These are phyloP conservation scores for Annona cherimola DNA, from an alignment of 164 flowering plant species.

Conservation along the genomic window DNA sequence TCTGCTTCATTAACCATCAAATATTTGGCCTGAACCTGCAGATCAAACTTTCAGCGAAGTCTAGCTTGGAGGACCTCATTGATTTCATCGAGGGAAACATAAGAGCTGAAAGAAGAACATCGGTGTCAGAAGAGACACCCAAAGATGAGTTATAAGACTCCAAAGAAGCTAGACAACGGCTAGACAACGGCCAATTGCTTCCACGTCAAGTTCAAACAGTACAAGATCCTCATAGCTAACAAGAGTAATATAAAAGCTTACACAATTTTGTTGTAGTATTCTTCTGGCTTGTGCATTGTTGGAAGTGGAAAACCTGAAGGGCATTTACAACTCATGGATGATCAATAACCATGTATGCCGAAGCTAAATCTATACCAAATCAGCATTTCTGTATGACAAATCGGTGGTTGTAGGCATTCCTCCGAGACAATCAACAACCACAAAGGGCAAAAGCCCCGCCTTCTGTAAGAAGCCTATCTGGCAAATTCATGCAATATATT, in stretches of 20 bases:
- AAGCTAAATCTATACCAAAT: too few species aligned
- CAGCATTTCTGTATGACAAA: too few species aligned
- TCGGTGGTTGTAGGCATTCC: too few species aligned
- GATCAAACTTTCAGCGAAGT: conserved; percentile 62
- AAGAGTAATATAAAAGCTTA: background rate
- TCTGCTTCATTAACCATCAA: background rate
- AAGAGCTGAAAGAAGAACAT: conserved; percentile 18
- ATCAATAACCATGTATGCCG: too few species aligned
- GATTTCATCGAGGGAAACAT: conserved; percentile 47
- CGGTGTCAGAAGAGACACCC: conserved; percentile 20
- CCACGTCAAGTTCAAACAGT: background rate
- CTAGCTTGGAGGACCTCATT: conserved; percentile 68
- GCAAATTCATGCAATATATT: too few species aligned
- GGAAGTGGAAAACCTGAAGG: too few species aligned
- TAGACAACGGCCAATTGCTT: background rate
- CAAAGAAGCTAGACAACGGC: background rate
- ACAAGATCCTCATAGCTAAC: background rate
- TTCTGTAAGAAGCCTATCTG: too few species aligned
- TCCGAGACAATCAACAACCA: too few species aligned
- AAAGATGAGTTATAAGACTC: conserved; percentile 70
- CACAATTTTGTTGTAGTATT: too few species aligned
- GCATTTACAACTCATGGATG: too few species aligned
- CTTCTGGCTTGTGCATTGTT: too few species aligned
- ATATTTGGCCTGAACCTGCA: conserved; percentile 23
- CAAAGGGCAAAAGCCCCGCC: too few species aligned